These are phyloP conservation scores for Candida verbasci DNA, from an alignment of 805 yeast species.

Conservation along the genomic window DNA sequence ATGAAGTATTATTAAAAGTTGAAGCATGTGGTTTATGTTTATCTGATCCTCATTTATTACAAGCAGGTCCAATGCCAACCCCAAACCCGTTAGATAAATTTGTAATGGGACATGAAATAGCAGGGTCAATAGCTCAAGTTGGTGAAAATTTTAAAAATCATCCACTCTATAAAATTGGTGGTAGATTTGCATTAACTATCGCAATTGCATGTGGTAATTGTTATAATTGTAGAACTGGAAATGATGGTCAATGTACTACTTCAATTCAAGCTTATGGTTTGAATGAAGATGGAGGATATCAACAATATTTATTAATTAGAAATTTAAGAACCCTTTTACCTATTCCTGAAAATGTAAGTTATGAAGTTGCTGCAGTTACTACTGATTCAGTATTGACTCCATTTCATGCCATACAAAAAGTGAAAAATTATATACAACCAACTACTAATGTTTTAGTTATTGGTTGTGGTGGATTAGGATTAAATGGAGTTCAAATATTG, in stretches of 20 bases:
- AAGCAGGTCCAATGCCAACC: constrained; percentile 14
- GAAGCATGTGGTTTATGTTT: constrained; percentile 43
- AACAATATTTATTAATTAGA: constrained; percentile 32
- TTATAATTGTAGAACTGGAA: constrained; percentile 28
- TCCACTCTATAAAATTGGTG: constrained; percentile 23
- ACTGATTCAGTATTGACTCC: constrained; percentile 42
- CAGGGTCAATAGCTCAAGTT: constrained; percentile 31
- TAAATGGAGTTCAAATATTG: constrained; percentile 40
- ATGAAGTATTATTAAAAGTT: constrained; percentile 32
- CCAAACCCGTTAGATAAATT: constrained; percentile 14
- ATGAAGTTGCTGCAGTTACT: constrained; percentile 37
- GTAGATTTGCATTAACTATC: constrained; percentile 26
- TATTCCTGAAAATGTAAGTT: constrained; percentile 36
- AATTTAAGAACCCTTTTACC: constrained; percentile 32
- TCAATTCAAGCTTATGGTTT: constrained; percentile 30
- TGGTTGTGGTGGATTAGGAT: constrained; percentile 42
- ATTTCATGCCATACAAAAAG: constrained; percentile 37
- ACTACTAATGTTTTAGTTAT: constrained; percentile 31
- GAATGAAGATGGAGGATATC: constrained; percentile 38
- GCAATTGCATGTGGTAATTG: constrained; percentile 33
- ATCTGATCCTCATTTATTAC: constrained; percentile 38
- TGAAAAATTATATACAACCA: constrained; percentile 22
- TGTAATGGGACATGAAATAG: constrained; percentile 44
- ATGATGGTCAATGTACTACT: constrained; percentile 26
- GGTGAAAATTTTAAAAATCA: constrained; percentile 22